Percentiles rank a stretch among this genome's conserved stretches.
Evolutionary conservation across 2,329 filamentous ascomycete genomes (phyloP).

Genomic region (Neonectria sp.): DNA sequence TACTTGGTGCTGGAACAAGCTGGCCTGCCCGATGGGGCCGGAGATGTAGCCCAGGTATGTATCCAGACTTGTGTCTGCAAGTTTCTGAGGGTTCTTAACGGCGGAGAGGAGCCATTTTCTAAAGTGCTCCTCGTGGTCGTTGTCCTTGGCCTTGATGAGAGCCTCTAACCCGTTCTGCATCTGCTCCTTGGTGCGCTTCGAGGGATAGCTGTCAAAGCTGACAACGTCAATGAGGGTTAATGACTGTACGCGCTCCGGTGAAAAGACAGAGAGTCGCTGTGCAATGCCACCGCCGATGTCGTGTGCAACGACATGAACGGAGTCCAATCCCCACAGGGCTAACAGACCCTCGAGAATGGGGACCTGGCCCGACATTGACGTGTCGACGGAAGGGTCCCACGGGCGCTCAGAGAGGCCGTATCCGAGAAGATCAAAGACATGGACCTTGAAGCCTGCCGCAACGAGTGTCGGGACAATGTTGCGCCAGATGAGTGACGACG

Average conservation of each 20-base stretch:
- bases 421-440: conserved; percentile 52
- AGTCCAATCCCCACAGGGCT: conserved; percentile 45
- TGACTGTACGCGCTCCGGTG: conserved; percentile 39
- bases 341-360: conserved; percentile 48
- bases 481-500: conserved; percentile 54
- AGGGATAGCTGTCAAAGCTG: conserved; percentile 54
- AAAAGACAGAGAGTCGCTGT: conserved; percentile 48
- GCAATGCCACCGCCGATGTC: conserved; percentile 52
- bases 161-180: conserved; percentile 49
- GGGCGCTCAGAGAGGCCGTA: conserved; percentile 53
- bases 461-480: conserved; percentile 46
- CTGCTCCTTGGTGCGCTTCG: conserved; percentile 49
- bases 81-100: conserved; percentile 35
- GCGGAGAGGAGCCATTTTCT: conserved; percentile 46
- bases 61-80: conserved; percentile 42
- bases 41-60: conserved; percentile 51
- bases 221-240: conserved; percentile 51
- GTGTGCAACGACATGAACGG: conserved; percentile 47
- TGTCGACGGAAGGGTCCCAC: conserved; percentile 47
- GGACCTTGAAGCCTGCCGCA: conserved; percentile 42
- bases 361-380: conserved; percentile 53
- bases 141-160: conserved; percentile 42
- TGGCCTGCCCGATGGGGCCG: conserved; percentile 50
- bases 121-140: conserved; percentile 47
- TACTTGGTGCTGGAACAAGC: conserved; percentile 53